These are phyloP conservation scores for Lepiota subincarnata DNA, from an alignment of 768 basidiomycete species.

Conservation along the genomic window DNA sequence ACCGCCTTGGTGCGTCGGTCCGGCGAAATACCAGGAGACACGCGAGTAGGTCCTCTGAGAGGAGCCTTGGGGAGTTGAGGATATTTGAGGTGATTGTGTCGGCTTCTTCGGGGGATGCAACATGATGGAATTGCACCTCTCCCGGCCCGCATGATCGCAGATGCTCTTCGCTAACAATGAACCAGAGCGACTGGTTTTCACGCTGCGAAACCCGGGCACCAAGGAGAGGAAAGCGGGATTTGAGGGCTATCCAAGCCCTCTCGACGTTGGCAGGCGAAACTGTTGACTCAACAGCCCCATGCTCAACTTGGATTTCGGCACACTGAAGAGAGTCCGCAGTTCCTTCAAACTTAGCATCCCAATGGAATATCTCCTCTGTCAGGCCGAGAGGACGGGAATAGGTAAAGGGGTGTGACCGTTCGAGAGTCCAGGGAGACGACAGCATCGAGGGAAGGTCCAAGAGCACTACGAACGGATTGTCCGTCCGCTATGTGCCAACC, in stretches of 20 bases:
- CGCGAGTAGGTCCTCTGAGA: slow-evolving; percentile 40
- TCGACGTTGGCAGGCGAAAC: slow-evolving; percentile 29
- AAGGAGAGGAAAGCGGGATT: slow-evolving; percentile 47
- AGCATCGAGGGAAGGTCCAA: not conserved
- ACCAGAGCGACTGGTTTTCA: slow-evolving; percentile 26
- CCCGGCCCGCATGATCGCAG: slow-evolving; percentile 26
- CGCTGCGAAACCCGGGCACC: slow-evolving; percentile 35
- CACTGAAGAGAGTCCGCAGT: slow-evolving; percentile 41
- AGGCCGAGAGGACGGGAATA: slow-evolving; percentile 28
- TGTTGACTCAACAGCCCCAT: slow-evolving; percentile 12
- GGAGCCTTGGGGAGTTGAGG: slow-evolving; percentile 28
- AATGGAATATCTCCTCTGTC: slow-evolving; percentile 39
- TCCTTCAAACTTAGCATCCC: slow-evolving; percentile 36
- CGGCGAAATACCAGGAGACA: slow-evolving; percentile 39
- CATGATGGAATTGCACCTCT: slow-evolving; percentile 35
- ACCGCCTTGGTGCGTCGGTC: slow-evolving; percentile 27
- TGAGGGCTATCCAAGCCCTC: slow-evolving; percentile 43
- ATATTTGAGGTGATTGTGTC: slow-evolving; percentile 22
- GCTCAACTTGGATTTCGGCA: slow-evolving; percentile 23
- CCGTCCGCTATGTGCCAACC: no score
- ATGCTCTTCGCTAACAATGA: slow-evolving; percentile 37
- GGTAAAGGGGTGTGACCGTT: not conserved
- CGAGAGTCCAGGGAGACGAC: slow-evolving; percentile 10
- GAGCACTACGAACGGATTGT: no score
- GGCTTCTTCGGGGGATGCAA: slow-evolving; percentile 32